These are phyloP conservation scores for Elaphomyces granulatus DNA, from an alignment of 495 filamentous ascomycete species.

Conservation along the genomic window DNA sequence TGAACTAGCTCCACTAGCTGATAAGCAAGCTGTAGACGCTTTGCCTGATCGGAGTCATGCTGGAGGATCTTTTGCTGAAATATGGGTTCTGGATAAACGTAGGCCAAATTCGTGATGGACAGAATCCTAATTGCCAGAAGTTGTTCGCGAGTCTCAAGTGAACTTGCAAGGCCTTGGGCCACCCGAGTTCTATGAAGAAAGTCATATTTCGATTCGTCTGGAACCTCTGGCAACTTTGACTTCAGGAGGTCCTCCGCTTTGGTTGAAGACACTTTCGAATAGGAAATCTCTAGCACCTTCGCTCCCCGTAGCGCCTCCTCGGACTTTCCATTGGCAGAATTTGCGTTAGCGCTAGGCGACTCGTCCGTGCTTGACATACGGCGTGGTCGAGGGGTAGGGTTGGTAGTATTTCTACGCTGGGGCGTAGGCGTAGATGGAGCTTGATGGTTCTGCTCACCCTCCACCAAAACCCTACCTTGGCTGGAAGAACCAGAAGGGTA, in stretches of 20 bases:
- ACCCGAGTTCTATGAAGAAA: slow-evolving; percentile 70
- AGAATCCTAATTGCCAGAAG: slow-evolving; percentile 70
- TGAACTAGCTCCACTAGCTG: slow-evolving; percentile 87
- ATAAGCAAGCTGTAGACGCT: slow-evolving; percentile 76
- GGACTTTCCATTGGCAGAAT: slow-evolving; percentile 16
- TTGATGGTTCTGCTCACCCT: slow-evolving; percentile 3
- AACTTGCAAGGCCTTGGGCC: slow-evolving; percentile 57
- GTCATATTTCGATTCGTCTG: slow-evolving; percentile 64
- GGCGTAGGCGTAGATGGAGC: slow-evolving; percentile 38
- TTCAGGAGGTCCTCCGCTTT: slow-evolving; percentile 55
- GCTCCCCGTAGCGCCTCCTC: slow-evolving; percentile 32
- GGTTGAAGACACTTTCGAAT: slow-evolving; percentile 43
- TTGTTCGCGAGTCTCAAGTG: slow-evolving; percentile 51
- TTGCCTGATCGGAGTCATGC: slow-evolving; percentile 80
- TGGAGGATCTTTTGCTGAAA: slow-evolving; percentile 77
- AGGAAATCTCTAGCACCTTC: slow-evolving; percentile 58
- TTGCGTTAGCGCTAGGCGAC: slow-evolving; percentile 18
- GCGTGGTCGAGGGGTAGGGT: slow-evolving; percentile 38
- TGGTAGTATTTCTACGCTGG: slow-evolving; percentile 32
- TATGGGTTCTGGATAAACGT: slow-evolving; percentile 61
- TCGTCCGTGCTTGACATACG: slow-evolving; percentile 41
- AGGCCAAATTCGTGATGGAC: slow-evolving; percentile 84
- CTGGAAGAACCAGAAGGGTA: slow-evolving; percentile 34
- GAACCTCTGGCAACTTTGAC: slow-evolving; percentile 47
- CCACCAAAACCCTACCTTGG: slow-evolving; percentile 16